These are phyloP conservation scores for Calendula officinalis DNA, from an alignment of 129 eudicot genomes.

Conservation along the genomic window DNA sequence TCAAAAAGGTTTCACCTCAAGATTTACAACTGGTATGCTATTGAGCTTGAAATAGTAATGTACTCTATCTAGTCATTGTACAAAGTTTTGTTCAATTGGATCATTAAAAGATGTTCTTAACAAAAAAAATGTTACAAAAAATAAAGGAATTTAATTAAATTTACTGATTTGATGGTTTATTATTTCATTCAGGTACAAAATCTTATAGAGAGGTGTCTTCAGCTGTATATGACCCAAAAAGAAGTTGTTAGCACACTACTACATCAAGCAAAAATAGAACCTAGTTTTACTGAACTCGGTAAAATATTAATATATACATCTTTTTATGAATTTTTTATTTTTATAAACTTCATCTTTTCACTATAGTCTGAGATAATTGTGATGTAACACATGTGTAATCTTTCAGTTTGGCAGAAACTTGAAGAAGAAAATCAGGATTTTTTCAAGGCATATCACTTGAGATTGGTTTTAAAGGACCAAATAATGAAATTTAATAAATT, in stretches of 20 bases:
- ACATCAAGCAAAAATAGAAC: constrained; percentile 70
- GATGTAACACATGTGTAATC: constrained; percentile 11
- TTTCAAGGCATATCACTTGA: constrained; percentile 76
- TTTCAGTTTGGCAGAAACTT: constrained; percentile 91
- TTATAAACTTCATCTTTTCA: constrained; percentile 9
- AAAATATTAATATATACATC: constrained; percentile 19
- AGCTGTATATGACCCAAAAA: constrained; percentile 77
- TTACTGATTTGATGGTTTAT: constrained; percentile 3
- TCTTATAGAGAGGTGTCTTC: constrained; percentile 86
- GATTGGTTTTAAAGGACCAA: constrained; percentile 80
- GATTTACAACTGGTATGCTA: constrained; percentile 82
- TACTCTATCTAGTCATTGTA: too few species aligned
- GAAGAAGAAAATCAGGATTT: constrained; percentile 87
- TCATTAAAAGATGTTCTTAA: too few species aligned
- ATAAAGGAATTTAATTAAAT: not conserved
- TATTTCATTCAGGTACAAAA: constrained; percentile 60
- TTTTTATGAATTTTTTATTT: not conserved
- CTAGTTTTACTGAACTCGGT: constrained; percentile 87
- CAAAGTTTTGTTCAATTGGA: too few species aligned
- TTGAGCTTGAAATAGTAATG: constrained; percentile 6
- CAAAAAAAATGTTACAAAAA: too few species aligned
- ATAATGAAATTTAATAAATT: constrained; percentile 46
- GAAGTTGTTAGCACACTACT: constrained; percentile 68
- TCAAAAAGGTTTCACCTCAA: constrained; percentile 65
- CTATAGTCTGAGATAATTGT: too few species aligned